These are phyloP conservation scores for Tetrahymena borealis DNA, from an alignment of 73 alveolate species.

Conservation along the genomic window DNA sequence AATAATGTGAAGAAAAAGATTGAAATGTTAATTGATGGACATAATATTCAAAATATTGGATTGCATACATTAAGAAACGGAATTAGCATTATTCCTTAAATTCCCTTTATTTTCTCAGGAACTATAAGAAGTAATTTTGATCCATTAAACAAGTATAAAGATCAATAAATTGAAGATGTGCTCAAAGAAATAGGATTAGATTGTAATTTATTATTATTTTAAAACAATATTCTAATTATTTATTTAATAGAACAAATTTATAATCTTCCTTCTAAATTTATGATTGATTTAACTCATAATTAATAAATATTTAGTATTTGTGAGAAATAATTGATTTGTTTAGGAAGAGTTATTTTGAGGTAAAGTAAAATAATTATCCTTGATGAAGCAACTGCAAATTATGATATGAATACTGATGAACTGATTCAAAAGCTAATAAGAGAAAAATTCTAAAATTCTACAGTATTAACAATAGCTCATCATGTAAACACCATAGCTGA, in stretches of 20 bases:
- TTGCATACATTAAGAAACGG: conserved; percentile 39
- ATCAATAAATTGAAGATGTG: conserved; percentile 41
- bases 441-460: conserved; percentile 40
- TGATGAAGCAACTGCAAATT: conserved; percentile 66
- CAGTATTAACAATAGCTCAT: conserved; percentile 64
- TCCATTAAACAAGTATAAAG: conserved; percentile 54
- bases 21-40: conserved; percentile 60
- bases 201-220: too few species aligned
- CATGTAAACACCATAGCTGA: conserved; percentile 2
- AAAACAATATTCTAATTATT: too few species aligned
- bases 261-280: background rate
- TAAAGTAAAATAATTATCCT: conserved; percentile 52
- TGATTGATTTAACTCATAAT: conserved; percentile 43
- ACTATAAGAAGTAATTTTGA: conserved; percentile 66
- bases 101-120: conserved; percentile 63
- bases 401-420: conserved; percentile 61
- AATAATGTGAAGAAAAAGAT: too few species aligned
- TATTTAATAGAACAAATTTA: conserved; percentile 25
- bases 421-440: conserved; percentile 43
- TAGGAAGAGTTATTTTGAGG: conserved; percentile 55
- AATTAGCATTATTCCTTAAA: conserved; percentile 66
- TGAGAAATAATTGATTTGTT: conserved; percentile 62
- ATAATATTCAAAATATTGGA: conserved; percentile 59
- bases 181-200: conserved; percentile 43
- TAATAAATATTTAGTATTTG: conserved; percentile 21